Evolutionary conservation across 2,329 filamentous ascomycete genomes (phyloP).

Genomic region (Colletotrichum falcatum): DNA sequence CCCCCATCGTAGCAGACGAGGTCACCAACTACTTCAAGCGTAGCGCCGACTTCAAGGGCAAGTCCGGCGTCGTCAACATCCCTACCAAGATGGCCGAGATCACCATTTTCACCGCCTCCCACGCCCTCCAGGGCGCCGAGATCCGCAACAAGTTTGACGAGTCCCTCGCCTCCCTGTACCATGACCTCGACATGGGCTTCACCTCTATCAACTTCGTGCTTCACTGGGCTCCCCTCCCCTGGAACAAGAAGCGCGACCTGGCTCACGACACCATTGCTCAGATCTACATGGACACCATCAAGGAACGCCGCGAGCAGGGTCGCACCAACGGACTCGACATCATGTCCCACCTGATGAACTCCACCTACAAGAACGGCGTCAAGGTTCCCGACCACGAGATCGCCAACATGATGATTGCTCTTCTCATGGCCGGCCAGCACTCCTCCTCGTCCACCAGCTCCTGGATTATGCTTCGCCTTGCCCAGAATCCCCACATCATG

Average conservation of each 20-base stretch:
- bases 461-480: slow-evolving; percentile 87
- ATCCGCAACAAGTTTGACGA: slow-evolving; percentile 85
- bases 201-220: slow-evolving; percentile 90
- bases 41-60: slow-evolving; percentile 73
- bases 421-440: slow-evolving; percentile 93
- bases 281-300: slow-evolving; percentile 85
- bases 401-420: slow-evolving; percentile 93
- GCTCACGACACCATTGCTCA: slow-evolving; percentile 85
- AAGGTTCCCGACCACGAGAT: slow-evolving; percentile 85
- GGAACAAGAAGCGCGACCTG: slow-evolving; percentile 83
- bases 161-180: slow-evolving; percentile 84
- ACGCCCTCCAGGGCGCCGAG: slow-evolving; percentile 85
- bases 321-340: slow-evolving; percentile 76
- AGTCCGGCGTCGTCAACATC: slow-evolving; percentile 77
- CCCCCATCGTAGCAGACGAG: slow-evolving; percentile 82
- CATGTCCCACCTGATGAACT: slow-evolving; percentile 91
- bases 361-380: slow-evolving; percentile 84
- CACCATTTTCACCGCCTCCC: slow-evolving; percentile 90
- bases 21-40: slow-evolving; percentile 79
- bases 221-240: slow-evolving; percentile 89
- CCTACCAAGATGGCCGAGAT: slow-evolving; percentile 84
- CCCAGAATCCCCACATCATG: slow-evolving; percentile 79
- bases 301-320: slow-evolving; percentile 70
- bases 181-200: slow-evolving; percentile 92
- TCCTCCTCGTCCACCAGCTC: slow-evolving; percentile 86